Evolutionary conservation across 352 stramenopile species (phyloP).

Genomic region (Phytophthora uliginosa): DNA sequence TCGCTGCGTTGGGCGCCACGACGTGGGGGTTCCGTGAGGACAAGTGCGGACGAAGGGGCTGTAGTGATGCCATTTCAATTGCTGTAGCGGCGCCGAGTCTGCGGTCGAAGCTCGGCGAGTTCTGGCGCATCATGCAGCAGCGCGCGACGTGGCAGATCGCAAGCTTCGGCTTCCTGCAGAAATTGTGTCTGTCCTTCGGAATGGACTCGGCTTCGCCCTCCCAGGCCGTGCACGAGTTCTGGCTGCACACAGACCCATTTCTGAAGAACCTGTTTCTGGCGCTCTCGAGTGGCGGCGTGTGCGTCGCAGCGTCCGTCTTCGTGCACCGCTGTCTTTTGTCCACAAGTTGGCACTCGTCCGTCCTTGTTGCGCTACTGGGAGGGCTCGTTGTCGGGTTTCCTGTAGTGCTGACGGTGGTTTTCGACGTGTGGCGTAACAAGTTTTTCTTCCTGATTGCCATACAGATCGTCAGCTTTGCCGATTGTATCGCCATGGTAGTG

Average conservation of each 20-base stretch:
- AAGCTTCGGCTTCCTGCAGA: constrained; percentile 77
- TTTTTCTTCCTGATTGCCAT: constrained; percentile 71
- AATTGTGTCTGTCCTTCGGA: constrained; percentile 55
- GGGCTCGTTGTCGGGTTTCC: constrained; percentile 51
- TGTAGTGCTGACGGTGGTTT: constrained; percentile 57
- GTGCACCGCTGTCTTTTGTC: constrained; percentile 70
- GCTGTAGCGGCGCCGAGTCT: constrained; percentile 21
- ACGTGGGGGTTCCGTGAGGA: constrained; percentile 53
- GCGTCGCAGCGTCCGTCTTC: constrained; percentile 60
- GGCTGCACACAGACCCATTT: constrained; percentile 72
- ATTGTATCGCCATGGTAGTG: constrained; percentile 82
- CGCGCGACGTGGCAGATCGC: constrained; percentile 81
- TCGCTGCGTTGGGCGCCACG: constrained; percentile 46
- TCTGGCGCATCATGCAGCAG: constrained; percentile 70
- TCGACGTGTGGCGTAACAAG: constrained; percentile 69
- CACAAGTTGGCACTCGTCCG: constrained; percentile 67
- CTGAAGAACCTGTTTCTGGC: constrained; percentile 70
- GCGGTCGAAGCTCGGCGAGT: constrained; percentile 46
- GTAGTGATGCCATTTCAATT: background rate
- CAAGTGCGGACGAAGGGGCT: background rate
- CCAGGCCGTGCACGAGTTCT: constrained; percentile 70
- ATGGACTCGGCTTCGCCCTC: constrained; percentile 62
- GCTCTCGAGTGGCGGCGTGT: constrained; percentile 55
- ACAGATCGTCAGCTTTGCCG: constrained; percentile 63
- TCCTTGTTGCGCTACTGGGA: constrained; percentile 56